Base-by-base conservation (phyloP, 208 protist genomes). In the Tetramitus jugosus region DNA sequence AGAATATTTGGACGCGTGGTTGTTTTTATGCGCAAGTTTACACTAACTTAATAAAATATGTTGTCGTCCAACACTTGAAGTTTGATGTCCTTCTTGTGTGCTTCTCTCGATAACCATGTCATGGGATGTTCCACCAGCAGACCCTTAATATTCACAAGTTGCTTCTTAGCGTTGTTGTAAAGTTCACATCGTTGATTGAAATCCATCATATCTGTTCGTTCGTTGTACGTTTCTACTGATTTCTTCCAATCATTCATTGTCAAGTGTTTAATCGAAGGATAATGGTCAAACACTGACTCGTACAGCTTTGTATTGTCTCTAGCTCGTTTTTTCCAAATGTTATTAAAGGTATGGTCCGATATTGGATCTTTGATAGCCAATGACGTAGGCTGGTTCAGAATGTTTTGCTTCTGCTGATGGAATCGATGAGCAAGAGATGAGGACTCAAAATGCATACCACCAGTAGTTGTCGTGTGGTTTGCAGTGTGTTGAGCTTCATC, bases 301-400 rank as follows among this genome's bases (percentile, higher is more conserved):
- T 60, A 75, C 0, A 75, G 52, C 4, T 60, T 14, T 26, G 68
- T 60, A 40, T 75, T 75, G 3, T 75, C 13, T 40, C 23, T 60
- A 2, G 68, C 40, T 29, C 29, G 35, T 75, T 40, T 75, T 23
- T 40, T 40, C 68, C 68, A 75, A 39, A 60, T 14, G 8, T 56
- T 35, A 1, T 75, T 42, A 33, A 33, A 71, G 20, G 65, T 71
- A 14, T 46, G 7, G 20, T 71, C 65, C 43, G 39, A 35, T 20
- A 71, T 71, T 35, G 65, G 65, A 49, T 71, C 65, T 13, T 69
- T 69, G n/a, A 29, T 17, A 49, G 35, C 35, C 6, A 33, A 40
- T 20, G 29, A 35, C 49, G 43, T 71, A 6, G 35, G 26, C 3
- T 33, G 26, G 35, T 31, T 49, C 23, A 26, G 3, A 2, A 20